Percentiles rank a stretch among this genome's conserved stretches.
phyloP scores from a whole-genome alignment of 2,329 filamentous ascomycete genomes.

The Talaromyces piceae region DNA sequence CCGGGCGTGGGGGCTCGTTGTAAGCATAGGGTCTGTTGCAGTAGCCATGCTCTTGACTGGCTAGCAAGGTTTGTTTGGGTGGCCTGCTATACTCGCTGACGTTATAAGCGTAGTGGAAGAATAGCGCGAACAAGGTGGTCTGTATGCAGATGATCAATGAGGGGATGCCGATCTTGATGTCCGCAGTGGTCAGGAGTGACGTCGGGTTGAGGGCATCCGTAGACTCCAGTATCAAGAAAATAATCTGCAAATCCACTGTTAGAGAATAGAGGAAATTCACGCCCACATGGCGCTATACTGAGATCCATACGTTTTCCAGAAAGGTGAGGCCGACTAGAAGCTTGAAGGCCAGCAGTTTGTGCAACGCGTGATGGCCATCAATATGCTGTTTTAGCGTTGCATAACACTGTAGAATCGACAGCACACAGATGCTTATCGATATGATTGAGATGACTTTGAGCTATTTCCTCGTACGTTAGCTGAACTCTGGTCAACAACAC shows the following conservation, averaged over 20 bases:
- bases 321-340: slow-evolving; percentile 25
- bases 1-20: background rate
- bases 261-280: too few relatives aligned
- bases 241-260: slow-evolving; percentile 14
- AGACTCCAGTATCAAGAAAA: slow-evolving; percentile 23
- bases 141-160: slow-evolving; percentile 25
- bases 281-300: too few relatives aligned
- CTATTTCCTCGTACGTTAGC: background rate
- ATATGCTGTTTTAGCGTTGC: slow-evolving; percentile 18
- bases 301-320: slow-evolving; percentile 20
- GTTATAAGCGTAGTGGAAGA: slow-evolving; percentile 25
- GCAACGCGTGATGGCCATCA: slow-evolving; percentile 21
- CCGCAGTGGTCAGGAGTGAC: slow-evolving; percentile 21
- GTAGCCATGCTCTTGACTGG: background rate
- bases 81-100: slow-evolving; percentile 16
- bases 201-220: slow-evolving; percentile 17
- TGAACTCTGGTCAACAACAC: slow-evolving; percentile 16
- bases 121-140: slow-evolving; percentile 24
- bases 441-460: slow-evolving; percentile 1
- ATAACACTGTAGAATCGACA: slow-evolving; percentile 23
- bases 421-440: background rate
- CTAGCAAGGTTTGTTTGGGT: background rate
- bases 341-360: slow-evolving; percentile 30
- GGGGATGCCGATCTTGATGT: slow-evolving; percentile 24
- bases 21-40: background rate